A percentile compares a stretch with the other conserved stretches of the same genome.
Conservation (phyloP, 2,329 filamentous ascomycete genomes). For the Aspergillus japonicus region DNA sequence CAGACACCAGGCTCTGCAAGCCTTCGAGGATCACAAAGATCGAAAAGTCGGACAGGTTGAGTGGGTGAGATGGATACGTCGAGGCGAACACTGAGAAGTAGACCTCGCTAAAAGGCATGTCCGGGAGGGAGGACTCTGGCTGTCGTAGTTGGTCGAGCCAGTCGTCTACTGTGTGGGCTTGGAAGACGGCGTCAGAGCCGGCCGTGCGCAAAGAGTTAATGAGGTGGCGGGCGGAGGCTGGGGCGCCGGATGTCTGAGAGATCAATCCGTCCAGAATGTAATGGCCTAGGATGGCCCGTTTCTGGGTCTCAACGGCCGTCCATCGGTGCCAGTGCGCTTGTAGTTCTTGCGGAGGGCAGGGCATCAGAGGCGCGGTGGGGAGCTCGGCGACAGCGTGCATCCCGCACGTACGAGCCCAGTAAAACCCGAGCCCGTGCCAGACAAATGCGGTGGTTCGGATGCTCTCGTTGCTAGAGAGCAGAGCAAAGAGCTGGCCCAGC, state of each 20-base stretch:
- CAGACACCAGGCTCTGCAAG: neutral
- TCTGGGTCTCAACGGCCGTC: constrained; percentile 19
- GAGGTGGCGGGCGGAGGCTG: constrained; percentile 21
- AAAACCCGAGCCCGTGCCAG: constrained; percentile 22
- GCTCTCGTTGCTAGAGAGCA: constrained; percentile 16
- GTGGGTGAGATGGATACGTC: neutral
- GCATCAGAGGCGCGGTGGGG: constrained; percentile 7
- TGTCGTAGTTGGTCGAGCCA: constrained; percentile 17
- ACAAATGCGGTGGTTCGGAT: constrained; percentile 20
- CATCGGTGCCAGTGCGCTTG: constrained; percentile 17
- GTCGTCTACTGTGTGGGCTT: constrained; percentile 16
- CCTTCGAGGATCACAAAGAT: constrained; percentile 4
- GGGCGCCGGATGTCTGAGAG: constrained; percentile 22
- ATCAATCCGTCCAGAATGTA: constrained; percentile 24
- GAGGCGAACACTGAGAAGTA: neutral
- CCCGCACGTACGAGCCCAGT: constrained; percentile 21
- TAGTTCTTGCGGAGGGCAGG: neutral
- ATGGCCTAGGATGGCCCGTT: constrained; percentile 19
- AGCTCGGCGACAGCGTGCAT: constrained; percentile 16
- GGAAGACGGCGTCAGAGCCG: constrained; percentile 19
- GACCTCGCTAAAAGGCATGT: constrained; percentile 1
- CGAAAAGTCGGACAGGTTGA: neutral
- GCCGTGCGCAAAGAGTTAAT: constrained; percentile 18
- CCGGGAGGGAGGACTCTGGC: neutral
- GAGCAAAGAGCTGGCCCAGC: constrained; percentile 18